phyloP scores from a whole-genome alignment of 192 early-diverging fungal species.

The Linnemannia schmuckeri region DNA sequence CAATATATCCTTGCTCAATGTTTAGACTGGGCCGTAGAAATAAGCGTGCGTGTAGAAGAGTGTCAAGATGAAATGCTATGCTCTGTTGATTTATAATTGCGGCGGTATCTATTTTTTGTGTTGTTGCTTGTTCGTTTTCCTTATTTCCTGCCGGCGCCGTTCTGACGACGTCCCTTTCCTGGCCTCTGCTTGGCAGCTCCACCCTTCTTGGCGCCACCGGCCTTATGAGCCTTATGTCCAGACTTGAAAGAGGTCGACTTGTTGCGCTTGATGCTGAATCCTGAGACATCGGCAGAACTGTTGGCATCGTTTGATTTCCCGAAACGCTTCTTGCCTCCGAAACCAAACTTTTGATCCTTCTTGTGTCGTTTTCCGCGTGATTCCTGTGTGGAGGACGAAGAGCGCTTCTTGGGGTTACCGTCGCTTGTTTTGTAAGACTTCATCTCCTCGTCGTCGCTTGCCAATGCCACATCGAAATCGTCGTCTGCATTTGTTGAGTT shows the following conservation, averaged over 20 bases:
- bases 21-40: no score
- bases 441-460: constrained; percentile 41
- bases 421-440: constrained; percentile 36
- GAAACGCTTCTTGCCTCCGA: constrained; percentile 89
- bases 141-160: constrained; percentile 40
- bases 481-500: constrained; percentile 63
- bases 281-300: constrained; percentile 77
- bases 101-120: no score
- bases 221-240: constrained; percentile 35
- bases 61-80: no score
- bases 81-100: no score
- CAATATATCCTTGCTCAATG: not conserved
- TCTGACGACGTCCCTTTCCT: constrained; percentile 60
- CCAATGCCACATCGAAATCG: constrained; percentile 82
- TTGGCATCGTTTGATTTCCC: constrained; percentile 86
- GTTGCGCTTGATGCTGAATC: constrained; percentile 68
- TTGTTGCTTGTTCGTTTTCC: not conserved
- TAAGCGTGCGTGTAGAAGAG: no score
- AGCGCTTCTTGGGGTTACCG: constrained; percentile 24
- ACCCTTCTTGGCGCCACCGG: constrained; percentile 26
- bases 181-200: constrained; percentile 46
- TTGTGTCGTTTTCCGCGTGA: constrained; percentile 39
- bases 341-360: constrained; percentile 92
- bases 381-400: constrained; percentile 30
- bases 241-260: constrained; percentile 49